These are phyloP conservation scores for Emmonsia crescens DNA, from an alignment of 2,329 filamentous ascomycete species.

Conservation along the genomic window DNA sequence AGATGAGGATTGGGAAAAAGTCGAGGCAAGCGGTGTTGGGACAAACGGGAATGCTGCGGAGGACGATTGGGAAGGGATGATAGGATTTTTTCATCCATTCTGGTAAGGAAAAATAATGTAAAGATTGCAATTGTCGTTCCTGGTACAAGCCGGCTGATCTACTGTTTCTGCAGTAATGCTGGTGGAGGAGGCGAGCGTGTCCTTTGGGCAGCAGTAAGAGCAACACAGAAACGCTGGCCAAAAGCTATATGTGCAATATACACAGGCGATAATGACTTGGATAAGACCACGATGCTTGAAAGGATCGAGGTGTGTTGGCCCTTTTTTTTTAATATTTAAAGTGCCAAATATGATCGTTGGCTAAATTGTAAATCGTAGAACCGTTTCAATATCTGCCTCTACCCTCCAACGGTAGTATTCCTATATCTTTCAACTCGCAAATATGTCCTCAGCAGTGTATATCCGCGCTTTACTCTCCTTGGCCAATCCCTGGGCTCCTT, in stretches of 20 bases:
- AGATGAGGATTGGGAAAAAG: slow-evolving; percentile 61
- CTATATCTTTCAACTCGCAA: slow-evolving; percentile 81
- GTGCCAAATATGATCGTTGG: slow-evolving; percentile 1
- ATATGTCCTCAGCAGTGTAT: slow-evolving; percentile 76
- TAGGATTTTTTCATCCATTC: slow-evolving; percentile 97
- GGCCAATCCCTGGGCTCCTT: slow-evolving; percentile 90
- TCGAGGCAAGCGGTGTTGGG: slow-evolving; percentile 44
- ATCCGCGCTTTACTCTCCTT: slow-evolving; percentile 83
- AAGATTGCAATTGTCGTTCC: slow-evolving; percentile 5
- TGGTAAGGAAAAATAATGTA: slow-evolving; percentile 48
- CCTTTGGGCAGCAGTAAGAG: slow-evolving; percentile 87
- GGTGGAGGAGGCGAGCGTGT: slow-evolving; percentile 93
- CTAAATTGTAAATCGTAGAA: slow-evolving; percentile 39
- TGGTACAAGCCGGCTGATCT: background rate
- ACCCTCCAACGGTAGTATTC: slow-evolving; percentile 73
- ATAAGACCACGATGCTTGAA: slow-evolving; percentile 66
- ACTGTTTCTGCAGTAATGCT: slow-evolving; percentile 56
- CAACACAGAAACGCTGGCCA: slow-evolving; percentile 81
- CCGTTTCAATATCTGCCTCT: slow-evolving; percentile 85
- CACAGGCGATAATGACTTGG: slow-evolving; percentile 84
- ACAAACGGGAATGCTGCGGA: slow-evolving; percentile 36
- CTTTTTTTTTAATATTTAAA: background rate
- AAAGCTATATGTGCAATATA: slow-evolving; percentile 85
- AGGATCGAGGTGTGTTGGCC: slow-evolving; percentile 52
- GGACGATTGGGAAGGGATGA: slow-evolving; percentile 66